These are phyloP conservation scores for Aspergillus transmontanensis DNA, from an alignment of 2,329 filamentous ascomycete species.

Conservation along the genomic window DNA sequence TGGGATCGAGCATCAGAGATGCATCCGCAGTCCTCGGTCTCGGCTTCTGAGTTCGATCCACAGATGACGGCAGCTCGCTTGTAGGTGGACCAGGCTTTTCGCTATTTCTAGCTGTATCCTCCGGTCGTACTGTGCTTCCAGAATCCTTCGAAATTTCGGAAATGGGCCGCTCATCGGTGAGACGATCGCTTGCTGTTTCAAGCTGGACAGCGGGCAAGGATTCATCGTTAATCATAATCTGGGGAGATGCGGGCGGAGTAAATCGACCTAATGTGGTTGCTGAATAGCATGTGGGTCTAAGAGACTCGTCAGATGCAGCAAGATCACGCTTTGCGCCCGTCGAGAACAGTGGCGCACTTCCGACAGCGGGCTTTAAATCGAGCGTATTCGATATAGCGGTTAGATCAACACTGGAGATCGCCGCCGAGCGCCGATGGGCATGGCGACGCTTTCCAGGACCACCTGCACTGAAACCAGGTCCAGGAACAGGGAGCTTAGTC, in stretches of 20 bases:
- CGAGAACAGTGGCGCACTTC: slow-evolving; percentile 60
- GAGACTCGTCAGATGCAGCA: slow-evolving; percentile 29
- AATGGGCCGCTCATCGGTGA: slow-evolving; percentile 72
- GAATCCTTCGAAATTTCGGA: slow-evolving; percentile 84
- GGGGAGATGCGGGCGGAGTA: slow-evolving; percentile 38
- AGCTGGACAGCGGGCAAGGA: slow-evolving; percentile 12
- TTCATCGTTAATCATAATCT: slow-evolving; percentile 20
- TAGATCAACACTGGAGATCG: slow-evolving; percentile 82
- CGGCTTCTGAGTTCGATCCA: slow-evolving; percentile 29
- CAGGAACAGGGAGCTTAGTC: slow-evolving; percentile 30
- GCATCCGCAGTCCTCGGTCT: slow-evolving; percentile 50
- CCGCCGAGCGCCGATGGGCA: slow-evolving; percentile 76
- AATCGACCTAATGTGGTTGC: slow-evolving; percentile 30
- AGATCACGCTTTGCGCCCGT: slow-evolving; percentile 41
- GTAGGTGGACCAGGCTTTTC: slow-evolving; percentile 51
- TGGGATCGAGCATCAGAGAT: slow-evolving; percentile 35
- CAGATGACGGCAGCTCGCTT: slow-evolving; percentile 49
- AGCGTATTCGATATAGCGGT: slow-evolving; percentile 54
- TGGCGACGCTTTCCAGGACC: slow-evolving; percentile 67
- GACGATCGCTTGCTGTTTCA: slow-evolving; percentile 19
- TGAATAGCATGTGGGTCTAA: slow-evolving; percentile 38
- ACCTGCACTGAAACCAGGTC: slow-evolving; percentile 44
- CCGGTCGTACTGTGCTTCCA: slow-evolving; percentile 69
- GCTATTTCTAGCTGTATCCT: slow-evolving; percentile 76
- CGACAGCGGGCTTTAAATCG: slow-evolving; percentile 50